Evolutionary conservation across 176 grass and related monocot genomes (phyloP).

Genomic region (Calamus simplicifolius): DNA sequence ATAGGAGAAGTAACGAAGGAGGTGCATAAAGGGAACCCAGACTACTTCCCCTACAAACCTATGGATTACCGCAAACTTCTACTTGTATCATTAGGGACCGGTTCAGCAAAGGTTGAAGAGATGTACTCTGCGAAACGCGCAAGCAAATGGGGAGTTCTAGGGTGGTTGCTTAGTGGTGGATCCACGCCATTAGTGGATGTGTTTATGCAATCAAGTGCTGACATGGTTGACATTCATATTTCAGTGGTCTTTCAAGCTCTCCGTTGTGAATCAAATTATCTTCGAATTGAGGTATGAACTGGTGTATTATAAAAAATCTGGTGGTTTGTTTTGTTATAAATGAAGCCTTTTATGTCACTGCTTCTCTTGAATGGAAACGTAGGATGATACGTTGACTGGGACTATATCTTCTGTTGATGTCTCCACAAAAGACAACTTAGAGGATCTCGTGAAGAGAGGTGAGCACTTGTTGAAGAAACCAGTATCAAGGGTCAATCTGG

Average conservation of each 20-base stretch:
- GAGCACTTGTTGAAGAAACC: conserved; percentile 56
- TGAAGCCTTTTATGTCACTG: too few species aligned
- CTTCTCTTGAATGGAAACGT: conserved; percentile 10
- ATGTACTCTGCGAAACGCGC: conserved; percentile 35
- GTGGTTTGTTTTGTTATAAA: too few species aligned
- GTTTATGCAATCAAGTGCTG: conserved; percentile 77
- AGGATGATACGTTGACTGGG: conserved; percentile 68
- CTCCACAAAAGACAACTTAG: conserved; percentile 64
- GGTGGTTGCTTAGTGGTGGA: conserved; percentile 58
- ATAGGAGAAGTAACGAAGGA: conserved; percentile 72
- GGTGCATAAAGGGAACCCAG: conserved; percentile 65
- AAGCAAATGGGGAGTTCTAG: conserved; percentile 65
- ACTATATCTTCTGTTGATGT: conserved; percentile 52
- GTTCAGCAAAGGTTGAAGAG: conserved; percentile 49
- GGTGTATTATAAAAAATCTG: too few species aligned
- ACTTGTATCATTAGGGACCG: conserved; percentile 80
- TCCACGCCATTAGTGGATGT: conserved; percentile 76
- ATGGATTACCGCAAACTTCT: conserved; percentile 71
- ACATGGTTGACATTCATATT: conserved; percentile 86
- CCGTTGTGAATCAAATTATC: conserved; percentile 63
- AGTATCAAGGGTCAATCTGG: conserved; percentile 62
- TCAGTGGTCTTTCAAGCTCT: conserved; percentile 64
- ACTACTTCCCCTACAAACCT: conserved; percentile 83
- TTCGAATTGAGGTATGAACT: conserved; percentile 65
- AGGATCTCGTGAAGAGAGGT: conserved; percentile 46